A percentile compares a stretch with the other conserved stretches of the same genome.
Evolutionary conservation across 441 rosid genomes (phyloP).

Genomic region (Populus hybrid): DNA sequence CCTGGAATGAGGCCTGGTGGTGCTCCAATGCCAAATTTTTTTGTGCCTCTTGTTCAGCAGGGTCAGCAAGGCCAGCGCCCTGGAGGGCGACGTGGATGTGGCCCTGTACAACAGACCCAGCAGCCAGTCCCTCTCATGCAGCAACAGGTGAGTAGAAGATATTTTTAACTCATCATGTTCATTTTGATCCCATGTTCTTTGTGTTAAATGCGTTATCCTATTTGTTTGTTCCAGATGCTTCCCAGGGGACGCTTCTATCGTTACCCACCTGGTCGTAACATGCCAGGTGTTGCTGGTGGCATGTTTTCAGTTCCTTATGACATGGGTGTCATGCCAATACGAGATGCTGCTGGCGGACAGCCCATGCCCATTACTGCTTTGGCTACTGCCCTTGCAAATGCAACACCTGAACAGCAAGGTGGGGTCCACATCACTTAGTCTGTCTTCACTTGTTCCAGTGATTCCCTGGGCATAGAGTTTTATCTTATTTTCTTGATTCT

Average conservation of each 20-base stretch:
- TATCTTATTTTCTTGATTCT: background rate
- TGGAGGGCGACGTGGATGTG: slow-evolving; percentile 55
- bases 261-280: slow-evolving; percentile 62
- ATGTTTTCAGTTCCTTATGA: slow-evolving; percentile 43
- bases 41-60: slow-evolving; percentile 55
- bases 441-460: background rate
- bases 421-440: slow-evolving; percentile 21
- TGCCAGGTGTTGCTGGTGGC: slow-evolving; percentile 41
- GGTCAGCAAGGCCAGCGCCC: slow-evolving; percentile 33
- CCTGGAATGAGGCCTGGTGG: slow-evolving; percentile 69
- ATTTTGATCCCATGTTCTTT: background rate
- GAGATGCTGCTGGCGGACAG: slow-evolving; percentile 36
- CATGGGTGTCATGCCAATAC: slow-evolving; percentile 36
- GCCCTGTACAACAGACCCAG: slow-evolving; percentile 45
- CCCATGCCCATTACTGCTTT: slow-evolving; percentile 60
- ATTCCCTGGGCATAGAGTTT: background rate
- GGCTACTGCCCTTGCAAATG: slow-evolving; percentile 71
- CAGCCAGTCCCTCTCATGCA: slow-evolving; percentile 62
- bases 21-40: slow-evolving; percentile 57
- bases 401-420: slow-evolving; percentile 71
- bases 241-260: slow-evolving; percentile 70
- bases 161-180: background rate
- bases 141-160: slow-evolving; percentile 29
- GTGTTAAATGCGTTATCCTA: background rate
- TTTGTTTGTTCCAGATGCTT: slow-evolving; percentile 36